Evolutionary conservation across 345 rosid genomes (phyloP).

Genomic region (Cardamine occulta): DNA sequence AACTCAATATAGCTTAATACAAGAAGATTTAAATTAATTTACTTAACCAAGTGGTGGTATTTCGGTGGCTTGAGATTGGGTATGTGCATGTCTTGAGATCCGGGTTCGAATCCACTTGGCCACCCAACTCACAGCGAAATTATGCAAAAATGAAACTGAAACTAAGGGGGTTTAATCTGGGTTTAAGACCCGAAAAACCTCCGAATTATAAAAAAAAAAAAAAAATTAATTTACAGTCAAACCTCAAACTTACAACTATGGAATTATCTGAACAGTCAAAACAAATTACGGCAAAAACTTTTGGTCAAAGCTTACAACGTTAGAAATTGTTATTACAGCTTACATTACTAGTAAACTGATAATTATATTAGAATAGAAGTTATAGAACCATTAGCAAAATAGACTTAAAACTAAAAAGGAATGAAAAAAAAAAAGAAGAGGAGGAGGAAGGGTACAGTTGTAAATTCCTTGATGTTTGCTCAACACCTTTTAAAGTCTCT

Average conservation of each 20-base stretch:
- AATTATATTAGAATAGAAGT: not conserved
- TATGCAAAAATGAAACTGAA: no score
- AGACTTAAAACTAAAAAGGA: not conserved
- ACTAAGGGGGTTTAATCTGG: no score
- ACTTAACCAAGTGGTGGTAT: no score
- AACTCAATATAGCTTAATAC: conserved; percentile 1
- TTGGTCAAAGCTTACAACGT: conserved; percentile 20
- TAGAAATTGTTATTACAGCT: not conserved
- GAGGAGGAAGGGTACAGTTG: conserved; percentile 9
- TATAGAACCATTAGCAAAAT: conserved; percentile 3
- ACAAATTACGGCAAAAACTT: not conserved
- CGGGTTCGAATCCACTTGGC: no score
- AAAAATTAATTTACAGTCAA: conserved; percentile 13
- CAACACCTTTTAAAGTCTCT: conserved; percentile 24
- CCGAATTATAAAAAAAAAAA: no score
- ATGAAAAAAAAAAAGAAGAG: not conserved
- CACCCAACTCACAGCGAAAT: no score
- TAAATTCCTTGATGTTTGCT: not conserved
- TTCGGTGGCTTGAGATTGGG: no score
- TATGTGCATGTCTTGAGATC: no score
- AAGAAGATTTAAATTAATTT: not conserved
- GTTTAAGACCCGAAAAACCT: no score
- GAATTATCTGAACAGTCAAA: conserved; percentile 11
- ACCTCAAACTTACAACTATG: conserved; percentile 3
- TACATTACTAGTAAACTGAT: conserved; percentile 8